Evolutionary conservation across 2,329 filamentous ascomycete genomes (phyloP).

Genomic region (Zymoseptoria crescenta): DNA sequence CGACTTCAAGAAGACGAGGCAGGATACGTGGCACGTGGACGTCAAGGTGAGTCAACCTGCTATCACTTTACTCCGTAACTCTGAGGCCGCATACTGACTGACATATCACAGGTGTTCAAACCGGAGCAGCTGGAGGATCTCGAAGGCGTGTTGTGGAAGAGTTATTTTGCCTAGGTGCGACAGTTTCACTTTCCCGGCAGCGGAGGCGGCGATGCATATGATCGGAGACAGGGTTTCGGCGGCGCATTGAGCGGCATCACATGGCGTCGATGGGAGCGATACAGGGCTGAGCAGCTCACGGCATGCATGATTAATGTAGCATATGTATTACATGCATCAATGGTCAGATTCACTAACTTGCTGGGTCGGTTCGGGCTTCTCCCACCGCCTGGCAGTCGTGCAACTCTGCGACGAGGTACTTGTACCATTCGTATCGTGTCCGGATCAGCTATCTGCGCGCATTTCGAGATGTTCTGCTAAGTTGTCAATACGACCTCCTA

Average conservation of each 20-base stretch:
- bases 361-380: neutral
- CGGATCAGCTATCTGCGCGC: too few relatives aligned
- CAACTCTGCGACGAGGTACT: neutral
- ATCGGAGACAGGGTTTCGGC: neutral
- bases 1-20: conserved; percentile 98
- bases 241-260: neutral
- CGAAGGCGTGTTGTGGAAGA: conserved; percentile 98
- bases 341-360: neutral
- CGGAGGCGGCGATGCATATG: neutral
- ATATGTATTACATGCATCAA: neutral
- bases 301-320: neutral
- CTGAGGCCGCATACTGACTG: conserved; percentile 11
- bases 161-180: conserved; percentile 73
- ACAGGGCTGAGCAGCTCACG: neutral
- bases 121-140: conserved; percentile 88
- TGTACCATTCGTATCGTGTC: too few relatives aligned
- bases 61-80: neutral
- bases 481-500: too few relatives aligned
- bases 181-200: neutral
- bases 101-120: conserved; percentile 59
- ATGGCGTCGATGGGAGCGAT: neutral
- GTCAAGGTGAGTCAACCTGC: conserved; percentile 65
- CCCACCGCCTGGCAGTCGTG: neutral
- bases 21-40: conserved; percentile 97
- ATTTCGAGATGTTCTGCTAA: too few relatives aligned